phyloP scores from a whole-genome alignment of 176 grass and related monocot genomes.

The bread wheat (Triticum aestivum) region IWGSC_CS_RefSeq_v2.1 NC_057803.1:559348922-559349421 shows the following conservation, averaged over 20 bases:
- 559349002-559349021: background rate
- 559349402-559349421: too few relatives aligned
- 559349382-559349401: too few relatives aligned
- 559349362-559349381: background rate
- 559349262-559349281: constrained; percentile 73
- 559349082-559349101: too few relatives aligned
- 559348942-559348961: background rate
- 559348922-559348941: background rate
- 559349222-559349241: background rate
- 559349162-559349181: constrained; percentile 49
- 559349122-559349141: constrained; percentile 93
- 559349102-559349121: background rate
- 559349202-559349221: background rate
- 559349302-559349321: constrained; percentile 86
- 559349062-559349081: too few relatives aligned
- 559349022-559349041: background rate
- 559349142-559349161: constrained; percentile 74
- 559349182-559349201: constrained; percentile 6
- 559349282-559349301: constrained; percentile 76
- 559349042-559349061: too few relatives aligned
- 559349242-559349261: too few relatives aligned
- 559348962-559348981: background rate
- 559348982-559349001: background rate
- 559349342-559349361: constrained; percentile 33
- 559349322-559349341: constrained; percentile 80